Base-by-base conservation (phyloP, 2,329 filamentous ascomycete genomes). In the Metarhizium album region DNA sequence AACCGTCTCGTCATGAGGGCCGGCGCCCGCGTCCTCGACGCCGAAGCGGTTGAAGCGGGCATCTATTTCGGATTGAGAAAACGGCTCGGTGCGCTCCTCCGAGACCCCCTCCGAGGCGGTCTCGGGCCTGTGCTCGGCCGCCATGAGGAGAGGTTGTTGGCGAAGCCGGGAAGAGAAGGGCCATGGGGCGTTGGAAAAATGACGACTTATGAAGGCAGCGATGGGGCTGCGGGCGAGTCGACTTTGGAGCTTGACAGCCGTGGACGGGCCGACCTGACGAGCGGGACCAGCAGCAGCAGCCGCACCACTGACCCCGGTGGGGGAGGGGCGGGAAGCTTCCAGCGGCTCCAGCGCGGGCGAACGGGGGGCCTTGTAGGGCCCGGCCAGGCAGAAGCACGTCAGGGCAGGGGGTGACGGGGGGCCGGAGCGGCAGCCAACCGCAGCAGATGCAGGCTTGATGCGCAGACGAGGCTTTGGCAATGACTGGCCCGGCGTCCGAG, bases 11-110 rank as follows among this genome's bases (percentile, higher is more conserved):
- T 67, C 62, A 42, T 68, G 65, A 23, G 63, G 57, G 46, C 68
- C 62, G 45, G 65, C 62, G 54, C 70, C 60, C 16, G 64, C 59
- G 54, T 72, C 71, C 51, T 75, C 71, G 51, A 74, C 68, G 45
- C 70, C 67, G 50, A 78, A 66, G 57, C 62, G 62, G 53, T 67
- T 69, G 52, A 78, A 64, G 18, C 76, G 74, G 24, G 71, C 65
- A 47, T 78, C 72, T 55, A 80, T 71, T 62, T 81, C 76, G 47
- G 75, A 73, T 55, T 78, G 70, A 9, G 78, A 77, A 57, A 80
- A 78, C 9, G 77, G 75, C 64, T 81, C 76, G 45, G 78, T 82
- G 64, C 71, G 75, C 66, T 80, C 76, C 59, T 72, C 69, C 53
- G 70, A 70, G 54, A 61, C 60, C 55, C 61, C 66, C 54, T 67